phyloP scores from a whole-genome alignment of 805 yeast species.

The Kluyveromyces dobzhanskii region DNA sequence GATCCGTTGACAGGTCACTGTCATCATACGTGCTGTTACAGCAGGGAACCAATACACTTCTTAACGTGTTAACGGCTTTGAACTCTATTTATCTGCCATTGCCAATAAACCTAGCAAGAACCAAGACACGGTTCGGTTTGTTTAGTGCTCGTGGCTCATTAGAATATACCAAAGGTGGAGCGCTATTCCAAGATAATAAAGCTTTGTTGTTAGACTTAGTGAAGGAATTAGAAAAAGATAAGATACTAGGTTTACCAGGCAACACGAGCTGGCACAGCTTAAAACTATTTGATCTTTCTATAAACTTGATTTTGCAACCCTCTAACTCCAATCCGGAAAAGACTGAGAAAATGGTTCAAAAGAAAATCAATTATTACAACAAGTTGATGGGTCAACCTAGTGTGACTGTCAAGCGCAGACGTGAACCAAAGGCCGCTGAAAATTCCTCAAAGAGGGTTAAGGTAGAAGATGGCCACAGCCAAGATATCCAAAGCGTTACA shows the following conservation, averaged over 20 bases:
- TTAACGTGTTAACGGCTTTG: conserved; percentile 41
- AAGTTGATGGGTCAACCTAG: conserved; percentile 20
- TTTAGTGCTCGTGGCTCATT: conserved; percentile 67
- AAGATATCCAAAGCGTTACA: background rate
- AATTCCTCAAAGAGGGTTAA: conserved; percentile 10
- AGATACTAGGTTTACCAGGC: conserved; percentile 49
- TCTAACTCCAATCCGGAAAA: conserved; percentile 32
- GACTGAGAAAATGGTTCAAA: conserved; percentile 22
- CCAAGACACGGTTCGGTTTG: conserved; percentile 54
- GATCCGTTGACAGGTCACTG: conserved; percentile 29
- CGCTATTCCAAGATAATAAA: conserved; percentile 64
- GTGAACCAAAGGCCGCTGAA: background rate
- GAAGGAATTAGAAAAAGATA: conserved; percentile 42
- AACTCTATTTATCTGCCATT: conserved; percentile 45
- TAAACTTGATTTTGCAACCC: conserved; percentile 52
- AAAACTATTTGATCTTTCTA: conserved; percentile 47
- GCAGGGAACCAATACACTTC: conserved; percentile 55
- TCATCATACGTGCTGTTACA: conserved; percentile 60
- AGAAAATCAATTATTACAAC: conserved; percentile 21
- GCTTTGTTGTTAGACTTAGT: conserved; percentile 44
- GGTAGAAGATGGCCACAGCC: conserved; percentile 6
- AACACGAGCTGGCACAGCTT: conserved; percentile 50
- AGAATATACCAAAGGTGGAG: conserved; percentile 79
- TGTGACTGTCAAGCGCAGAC: conserved; percentile 1
- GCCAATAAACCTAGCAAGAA: conserved; percentile 55